Evolutionary conservation across 1,284 basidiomycete species (phyloP), one percentile per base, ranked within the genome.

Genomic region (Schizophyllum amplum): DNA sequence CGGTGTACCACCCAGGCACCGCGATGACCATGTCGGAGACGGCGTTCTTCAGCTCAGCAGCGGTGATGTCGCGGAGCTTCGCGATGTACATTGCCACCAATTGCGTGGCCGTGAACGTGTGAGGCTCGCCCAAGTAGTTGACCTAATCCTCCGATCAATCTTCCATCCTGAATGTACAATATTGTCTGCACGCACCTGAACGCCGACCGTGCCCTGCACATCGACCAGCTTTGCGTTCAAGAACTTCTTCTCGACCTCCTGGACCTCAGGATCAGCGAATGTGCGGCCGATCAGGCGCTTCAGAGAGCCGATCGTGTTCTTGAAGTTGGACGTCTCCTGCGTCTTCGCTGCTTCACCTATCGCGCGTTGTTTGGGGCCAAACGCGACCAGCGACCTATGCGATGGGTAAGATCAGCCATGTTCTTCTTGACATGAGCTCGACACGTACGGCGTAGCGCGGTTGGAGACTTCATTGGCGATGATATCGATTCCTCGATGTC

Each of bases 321-420:
- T 90, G 80, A 94, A 97, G 76, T 97, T 97, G 64, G 92, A 94
- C n/a, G 89, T 96, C 75, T 98, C 94, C 64, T 94, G 91, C 1
- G 92, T 97, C 78, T 97, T 97, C 66, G 94, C 94, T 22, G 92
- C 64, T 74, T 98, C 94, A 63, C 94, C 94, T 68, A 97, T 89
- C 54, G 86, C 73, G 61, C 94, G 87, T 68, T 94, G 89, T 71
- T 90, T 92, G 48, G 83, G 81, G 24, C 93, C 94, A 73, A 96
- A 98, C 5, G 90, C 92, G 61, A 97, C 85, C 61, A 98, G 83
- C 50, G 94, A 95, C 68, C 93, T 95, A 64, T 1, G 57, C 46
- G 24, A 54, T 9, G 24, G 4, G 46, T 33, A 26, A 11, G 51
- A 56, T 24, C 47, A 42, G 51, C 52, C 22, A 17, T 1, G 23